phyloP scores from a whole-genome alignment of 768 basidiomycete species.

The Trametes elegans region DNA sequence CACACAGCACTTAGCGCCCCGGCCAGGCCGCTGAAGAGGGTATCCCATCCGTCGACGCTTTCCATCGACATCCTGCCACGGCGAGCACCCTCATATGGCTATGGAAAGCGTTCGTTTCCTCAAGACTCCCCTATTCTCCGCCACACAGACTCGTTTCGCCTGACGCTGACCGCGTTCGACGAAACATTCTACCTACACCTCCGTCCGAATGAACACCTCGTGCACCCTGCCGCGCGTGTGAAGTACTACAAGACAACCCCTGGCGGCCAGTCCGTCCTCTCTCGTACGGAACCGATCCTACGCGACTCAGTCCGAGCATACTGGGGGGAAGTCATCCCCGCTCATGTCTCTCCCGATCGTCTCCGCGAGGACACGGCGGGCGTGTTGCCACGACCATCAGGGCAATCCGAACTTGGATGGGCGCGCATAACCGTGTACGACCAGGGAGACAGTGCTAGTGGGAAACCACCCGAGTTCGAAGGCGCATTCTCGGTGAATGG shows the following conservation, averaged over 20 bases:
- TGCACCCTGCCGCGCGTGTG: constrained; percentile 76
- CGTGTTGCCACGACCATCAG: constrained; percentile 42
- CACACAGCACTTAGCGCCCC: constrained; percentile 28
- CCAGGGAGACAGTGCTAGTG: constrained; percentile 46
- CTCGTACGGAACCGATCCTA: constrained; percentile 59
- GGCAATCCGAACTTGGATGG: constrained; percentile 58
- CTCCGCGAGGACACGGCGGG: constrained; percentile 65
- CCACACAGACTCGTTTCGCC: constrained; percentile 68
- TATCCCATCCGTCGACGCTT: constrained; percentile 37
- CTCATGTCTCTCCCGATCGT: constrained; percentile 48
- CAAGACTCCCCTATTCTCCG: constrained; percentile 48
- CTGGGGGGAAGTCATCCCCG: constrained; percentile 70
- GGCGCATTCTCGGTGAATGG: constrained; percentile 74
- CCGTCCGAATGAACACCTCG: constrained; percentile 72
- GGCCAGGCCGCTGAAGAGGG: constrained; percentile 35
- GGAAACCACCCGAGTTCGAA: constrained; percentile 60
- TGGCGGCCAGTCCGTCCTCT: constrained; percentile 48
- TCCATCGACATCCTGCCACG: constrained; percentile 45
- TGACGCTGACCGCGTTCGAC: constrained; percentile 64
- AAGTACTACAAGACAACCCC: constrained; percentile 55
- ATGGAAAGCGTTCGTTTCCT: constrained; percentile 29
- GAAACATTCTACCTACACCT: constrained; percentile 71
- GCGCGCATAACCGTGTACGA: constrained; percentile 75
- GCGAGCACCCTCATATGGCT: constrained; percentile 9
- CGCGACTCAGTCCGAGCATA: constrained; percentile 66